These are phyloP conservation scores for Solanum neorickii DNA, from an alignment of 257 asterid genomes.

Conservation along the genomic window DNA sequence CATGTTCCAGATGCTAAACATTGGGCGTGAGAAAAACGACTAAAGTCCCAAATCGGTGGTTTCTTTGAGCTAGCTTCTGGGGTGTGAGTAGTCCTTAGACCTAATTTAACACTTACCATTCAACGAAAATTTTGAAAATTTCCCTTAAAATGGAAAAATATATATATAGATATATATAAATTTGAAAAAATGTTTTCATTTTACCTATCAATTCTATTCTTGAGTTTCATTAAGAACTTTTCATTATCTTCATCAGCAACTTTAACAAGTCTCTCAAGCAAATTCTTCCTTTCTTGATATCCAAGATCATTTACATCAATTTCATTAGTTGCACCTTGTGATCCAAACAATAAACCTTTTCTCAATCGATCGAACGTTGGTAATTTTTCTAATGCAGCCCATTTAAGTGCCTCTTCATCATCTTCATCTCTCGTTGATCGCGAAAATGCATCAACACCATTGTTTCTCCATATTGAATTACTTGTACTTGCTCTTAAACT, in stretches of 20 bases:
- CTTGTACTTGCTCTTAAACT: neutral
- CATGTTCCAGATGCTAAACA: too few relatives aligned
- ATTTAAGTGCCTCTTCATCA: constrained; percentile 55
- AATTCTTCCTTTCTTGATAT: constrained; percentile 21
- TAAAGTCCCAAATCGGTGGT: too few relatives aligned
- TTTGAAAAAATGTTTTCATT: neutral
- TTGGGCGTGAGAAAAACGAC: too few relatives aligned
- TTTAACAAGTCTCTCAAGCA: constrained; percentile 38
- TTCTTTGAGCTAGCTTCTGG: too few relatives aligned
- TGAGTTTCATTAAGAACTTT: constrained; percentile 47
- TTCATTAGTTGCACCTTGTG: constrained; percentile 37
- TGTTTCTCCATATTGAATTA: neutral
- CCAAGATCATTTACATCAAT: constrained; percentile 40
- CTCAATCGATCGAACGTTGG: constrained; percentile 61
- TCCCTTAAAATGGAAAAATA: neutral
- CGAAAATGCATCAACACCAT: constrained; percentile 13
- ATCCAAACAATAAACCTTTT: constrained; percentile 50
- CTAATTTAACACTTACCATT: neutral
- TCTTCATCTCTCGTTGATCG: constrained; percentile 48
- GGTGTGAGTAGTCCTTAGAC: too few relatives aligned
- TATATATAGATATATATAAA: too few relatives aligned
- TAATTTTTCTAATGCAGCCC: constrained; percentile 62
- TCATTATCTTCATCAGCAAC: constrained; percentile 52
- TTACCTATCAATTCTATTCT: constrained; percentile 57
- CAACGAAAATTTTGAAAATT: neutral